These are phyloP conservation scores for Ilex aquifolium DNA, from an alignment of 257 asterid genomes.

Conservation along the genomic window DNA sequence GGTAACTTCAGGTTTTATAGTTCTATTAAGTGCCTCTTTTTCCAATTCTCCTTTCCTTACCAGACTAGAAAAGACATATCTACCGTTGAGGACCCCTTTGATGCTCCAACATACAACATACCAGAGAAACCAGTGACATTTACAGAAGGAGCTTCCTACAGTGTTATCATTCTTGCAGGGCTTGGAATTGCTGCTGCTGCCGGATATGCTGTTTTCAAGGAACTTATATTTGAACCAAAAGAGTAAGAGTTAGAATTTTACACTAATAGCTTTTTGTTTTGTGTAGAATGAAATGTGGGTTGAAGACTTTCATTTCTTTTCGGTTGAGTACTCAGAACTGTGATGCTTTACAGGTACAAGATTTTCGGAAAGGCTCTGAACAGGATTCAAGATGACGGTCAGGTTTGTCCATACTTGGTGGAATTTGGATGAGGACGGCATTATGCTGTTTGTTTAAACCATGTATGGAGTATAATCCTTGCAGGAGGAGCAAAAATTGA, in stretches of 20 bases:
- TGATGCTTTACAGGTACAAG: slow-evolving; percentile 51
- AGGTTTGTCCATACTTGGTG: slow-evolving; percentile 34
- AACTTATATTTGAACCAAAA: slow-evolving; percentile 84
- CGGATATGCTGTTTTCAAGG: slow-evolving; percentile 83
- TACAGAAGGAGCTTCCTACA: slow-evolving; percentile 92
- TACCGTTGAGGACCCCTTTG: slow-evolving; percentile 76
- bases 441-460: too few relatives aligned
- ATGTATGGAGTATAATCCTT: too few relatives aligned
- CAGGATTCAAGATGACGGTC: slow-evolving; percentile 80
- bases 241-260: slow-evolving; percentile 48
- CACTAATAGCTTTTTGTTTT: not conserved
- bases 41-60: slow-evolving; percentile 13
- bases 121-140: slow-evolving; percentile 94
- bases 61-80: slow-evolving; percentile 75
- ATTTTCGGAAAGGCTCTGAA: slow-evolving; percentile 76
- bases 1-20: not conserved
- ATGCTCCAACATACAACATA: slow-evolving; percentile 87
- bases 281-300: not conserved
- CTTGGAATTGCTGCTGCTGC: slow-evolving; percentile 86
- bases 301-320: not conserved
- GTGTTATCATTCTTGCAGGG: slow-evolving; percentile 76
- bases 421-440: too few relatives aligned
- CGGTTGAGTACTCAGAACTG: slow-evolving; percentile 8
- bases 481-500: too few relatives aligned
- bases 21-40: not conserved